Evolutionary conservation across 78 protist species (phyloP).

Genomic region (Protostelium mycophagum): DNA sequence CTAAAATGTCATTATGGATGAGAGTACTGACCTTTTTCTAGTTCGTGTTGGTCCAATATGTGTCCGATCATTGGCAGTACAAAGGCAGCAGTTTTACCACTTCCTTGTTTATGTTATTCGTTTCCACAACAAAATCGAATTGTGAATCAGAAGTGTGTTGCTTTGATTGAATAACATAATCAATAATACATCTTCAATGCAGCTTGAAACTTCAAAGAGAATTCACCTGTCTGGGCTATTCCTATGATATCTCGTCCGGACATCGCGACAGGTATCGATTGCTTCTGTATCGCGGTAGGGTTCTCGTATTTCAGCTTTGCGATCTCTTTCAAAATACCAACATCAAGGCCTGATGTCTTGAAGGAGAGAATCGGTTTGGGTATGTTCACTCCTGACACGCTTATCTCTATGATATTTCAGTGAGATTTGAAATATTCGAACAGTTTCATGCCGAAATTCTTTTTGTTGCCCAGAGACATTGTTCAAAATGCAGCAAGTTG

Average conservation of each 20-base stretch:
- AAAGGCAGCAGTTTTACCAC: conserved; percentile 63
- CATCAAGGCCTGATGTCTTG: background rate
- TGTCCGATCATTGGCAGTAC: conserved; percentile 69
- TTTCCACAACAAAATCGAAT: background rate
- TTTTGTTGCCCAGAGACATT: too few relatives aligned
- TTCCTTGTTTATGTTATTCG: too few relatives aligned
- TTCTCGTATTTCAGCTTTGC: conserved; percentile 23
- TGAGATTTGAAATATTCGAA: too few relatives aligned
- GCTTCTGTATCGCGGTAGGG: conserved; percentile 82
- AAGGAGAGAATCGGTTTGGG: background rate
- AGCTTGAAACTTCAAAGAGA: background rate
- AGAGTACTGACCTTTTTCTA: conserved; percentile 5
- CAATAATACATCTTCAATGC: too few relatives aligned
- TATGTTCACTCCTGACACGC: background rate
- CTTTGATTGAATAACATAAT: background rate
- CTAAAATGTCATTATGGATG: background rate
- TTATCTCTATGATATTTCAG: too few relatives aligned
- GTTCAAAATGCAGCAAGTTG: too few relatives aligned
- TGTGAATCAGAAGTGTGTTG: conserved; percentile 5
- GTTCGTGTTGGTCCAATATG: conserved; percentile 42
- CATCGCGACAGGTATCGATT: conserved; percentile 73
- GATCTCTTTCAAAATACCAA: conserved; percentile 5
- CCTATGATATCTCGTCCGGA: conserved; percentile 84
- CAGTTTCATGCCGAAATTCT: too few relatives aligned
- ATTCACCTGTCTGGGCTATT: conserved; percentile 72